phyloP scores from a whole-genome alignment of 75 land plant genomes.

The Picea glauca region DNA sequence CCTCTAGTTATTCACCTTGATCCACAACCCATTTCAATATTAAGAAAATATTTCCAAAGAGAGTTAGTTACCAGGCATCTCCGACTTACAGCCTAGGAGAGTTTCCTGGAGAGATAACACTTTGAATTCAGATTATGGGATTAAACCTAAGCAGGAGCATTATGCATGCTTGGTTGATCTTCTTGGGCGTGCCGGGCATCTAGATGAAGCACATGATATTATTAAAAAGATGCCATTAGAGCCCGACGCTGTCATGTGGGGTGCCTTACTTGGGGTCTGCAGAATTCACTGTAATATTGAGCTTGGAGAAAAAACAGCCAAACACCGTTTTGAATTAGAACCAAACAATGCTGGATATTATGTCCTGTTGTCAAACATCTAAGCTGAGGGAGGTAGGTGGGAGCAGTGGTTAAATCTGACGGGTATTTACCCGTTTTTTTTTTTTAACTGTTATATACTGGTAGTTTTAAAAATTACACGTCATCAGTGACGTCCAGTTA shows the following conservation, averaged over 20 bases:
- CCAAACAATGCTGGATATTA: conserved; percentile 10
- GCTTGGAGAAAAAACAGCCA: background rate
- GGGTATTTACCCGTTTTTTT: no score
- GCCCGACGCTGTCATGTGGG: conserved; percentile 14
- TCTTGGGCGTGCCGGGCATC: conserved; percentile 24
- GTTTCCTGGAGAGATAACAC: no score
- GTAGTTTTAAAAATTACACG: no score
- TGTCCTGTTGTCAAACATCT: conserved; percentile 20
- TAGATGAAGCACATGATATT: conserved; percentile 11
- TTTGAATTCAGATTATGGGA: conserved; percentile 6
- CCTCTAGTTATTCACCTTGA: no score
- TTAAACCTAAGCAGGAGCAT: conserved; percentile 11
- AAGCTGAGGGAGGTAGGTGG: conserved; percentile 12
- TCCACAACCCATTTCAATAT: no score
- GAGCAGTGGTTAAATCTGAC: no score
- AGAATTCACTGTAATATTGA: conserved; percentile 9
- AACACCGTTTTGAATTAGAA: conserved; percentile 7
- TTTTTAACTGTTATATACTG: no score
- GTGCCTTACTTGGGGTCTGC: conserved; percentile 15
- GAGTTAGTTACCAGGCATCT: no score
- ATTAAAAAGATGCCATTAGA: conserved; percentile 3
- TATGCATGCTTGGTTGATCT: conserved; percentile 28
- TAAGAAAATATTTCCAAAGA: no score
- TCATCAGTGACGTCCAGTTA: no score
- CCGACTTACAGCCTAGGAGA: no score